These are phyloP conservation scores for Talaromyces funiculosus DNA, from an alignment of 2,329 filamentous ascomycete species.

Conservation along the genomic window DNA sequence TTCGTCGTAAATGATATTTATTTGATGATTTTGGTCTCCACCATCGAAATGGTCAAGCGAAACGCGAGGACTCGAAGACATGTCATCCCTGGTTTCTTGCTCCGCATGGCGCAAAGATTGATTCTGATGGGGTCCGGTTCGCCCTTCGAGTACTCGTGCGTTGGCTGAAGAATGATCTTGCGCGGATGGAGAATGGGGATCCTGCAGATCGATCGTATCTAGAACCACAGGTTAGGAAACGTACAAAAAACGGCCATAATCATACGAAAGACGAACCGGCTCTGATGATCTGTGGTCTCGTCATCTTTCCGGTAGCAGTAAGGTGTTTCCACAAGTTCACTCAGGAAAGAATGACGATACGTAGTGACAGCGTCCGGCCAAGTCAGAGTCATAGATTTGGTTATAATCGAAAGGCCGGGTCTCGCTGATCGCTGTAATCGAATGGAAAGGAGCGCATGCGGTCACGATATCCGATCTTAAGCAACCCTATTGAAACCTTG, in stretches of 20 bases:
- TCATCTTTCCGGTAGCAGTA: conserved; percentile 25
- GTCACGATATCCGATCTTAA: neutral
- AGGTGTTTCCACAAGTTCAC: neutral
- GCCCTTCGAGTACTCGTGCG: conserved; percentile 47
- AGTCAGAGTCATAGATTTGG: conserved; percentile 5
- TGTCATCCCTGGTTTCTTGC: conserved; percentile 69
- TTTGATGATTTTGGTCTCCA: conserved; percentile 27
- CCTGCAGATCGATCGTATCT: conserved; percentile 96
- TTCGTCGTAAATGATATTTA: conserved; percentile 30
- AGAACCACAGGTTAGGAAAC: conserved; percentile 2
- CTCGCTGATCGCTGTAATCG: neutral
- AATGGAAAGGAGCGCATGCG: conserved; percentile 1
- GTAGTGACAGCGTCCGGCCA: neutral
- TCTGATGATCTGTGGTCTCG: conserved; percentile 42
- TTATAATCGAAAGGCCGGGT: neutral
- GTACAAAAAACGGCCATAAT: neutral
- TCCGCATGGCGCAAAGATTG: conserved; percentile 75
- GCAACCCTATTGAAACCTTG: neutral
- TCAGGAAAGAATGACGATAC: neutral
- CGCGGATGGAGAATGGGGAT: conserved; percentile 73
- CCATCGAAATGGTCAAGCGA: conserved; percentile 49
- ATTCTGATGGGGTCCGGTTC: conserved; percentile 75
- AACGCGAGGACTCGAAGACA: conserved; percentile 57
- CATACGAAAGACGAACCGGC: conserved; percentile 33
- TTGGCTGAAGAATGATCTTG: conserved; percentile 65